phyloP scores from a whole-genome alignment of 257 asterid species.

The Solanum pimpinellifolium region DNA sequence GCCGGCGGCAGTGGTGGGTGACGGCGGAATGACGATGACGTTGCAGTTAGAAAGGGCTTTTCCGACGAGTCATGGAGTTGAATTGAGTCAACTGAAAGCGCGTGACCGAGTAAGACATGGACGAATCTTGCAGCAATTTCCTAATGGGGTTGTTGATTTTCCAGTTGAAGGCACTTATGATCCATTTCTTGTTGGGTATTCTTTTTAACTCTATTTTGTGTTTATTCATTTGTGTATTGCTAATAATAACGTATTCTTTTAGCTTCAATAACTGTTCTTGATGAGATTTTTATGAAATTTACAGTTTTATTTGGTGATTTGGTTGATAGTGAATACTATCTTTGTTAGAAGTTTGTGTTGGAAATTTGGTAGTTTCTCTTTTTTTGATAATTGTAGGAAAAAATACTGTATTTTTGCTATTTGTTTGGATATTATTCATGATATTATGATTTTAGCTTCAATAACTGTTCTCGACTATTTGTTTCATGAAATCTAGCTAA shows the following conservation, averaged over 20 bases:
- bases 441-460: not conserved
- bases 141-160: constrained; percentile 63
- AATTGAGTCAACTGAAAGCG: constrained; percentile 60
- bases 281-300: not conserved
- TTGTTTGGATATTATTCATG: not conserved
- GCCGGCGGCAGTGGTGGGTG: constrained; percentile 18
- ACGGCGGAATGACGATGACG: constrained; percentile 43
- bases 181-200: constrained; percentile 89
- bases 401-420: not conserved
- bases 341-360: not conserved
- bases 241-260: not conserved
- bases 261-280: not conserved
- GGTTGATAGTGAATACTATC: not conserved
- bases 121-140: constrained; percentile 57
- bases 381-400: not conserved
- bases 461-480: not conserved
- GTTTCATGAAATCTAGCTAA: not conserved
- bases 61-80: constrained; percentile 48
- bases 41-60: constrained; percentile 58
- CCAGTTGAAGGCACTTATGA: constrained; percentile 79
- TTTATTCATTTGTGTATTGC: not conserved
- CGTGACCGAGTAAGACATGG: constrained; percentile 70
- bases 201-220: not conserved
- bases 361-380: not conserved
- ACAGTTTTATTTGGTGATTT: not conserved